Base-by-base conservation (phyloP, 1,284 basidiomycete genomes). In the Trametes versicolor region DNA sequence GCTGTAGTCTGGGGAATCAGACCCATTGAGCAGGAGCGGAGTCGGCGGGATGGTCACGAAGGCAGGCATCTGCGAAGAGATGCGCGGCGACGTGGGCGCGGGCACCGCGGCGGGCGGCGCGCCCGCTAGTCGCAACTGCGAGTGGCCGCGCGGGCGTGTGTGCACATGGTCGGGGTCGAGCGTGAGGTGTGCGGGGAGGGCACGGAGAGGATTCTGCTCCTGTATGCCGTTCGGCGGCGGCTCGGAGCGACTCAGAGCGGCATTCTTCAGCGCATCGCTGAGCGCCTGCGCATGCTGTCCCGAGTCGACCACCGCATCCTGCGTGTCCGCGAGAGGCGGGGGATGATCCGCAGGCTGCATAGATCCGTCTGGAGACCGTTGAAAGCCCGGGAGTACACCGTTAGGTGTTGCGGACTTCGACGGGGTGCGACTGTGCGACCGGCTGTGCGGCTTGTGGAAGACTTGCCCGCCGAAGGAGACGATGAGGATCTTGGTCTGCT, bases 401-500 rank as follows among this genome's bases (percentile, higher is more conserved):
- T 12, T 49, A 6, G 48, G 48, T 21, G 13, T 54, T 23, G 27
- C 57, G 4, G 62, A 61, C 41, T 65, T 66, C 23, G 72, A 73
- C 1, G 69, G 60, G 0, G 68, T 64, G 47, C 69, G 73, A 63
- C 71, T 73, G 68, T 73, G 69, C 1, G 70, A 65, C 8, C 74
- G 75, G 62, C 82, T 85, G 17, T 76, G 76, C 4, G 91, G 91
- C 37, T 83, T 83, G 58, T 85, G 85, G 74, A 93, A 89, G 17
- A 88, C 79, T 71, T 93, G 92, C 0, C 92, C 92, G 6, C 92
- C 92, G 72, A 94, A 94, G 1, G 90, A 93, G 13, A 94, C 90
- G 34, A 93, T 79, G 27, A 93, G 80, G 50, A 94, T 85, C 72
- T 85, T 89, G 7, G 85, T 88, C 39, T 70, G 74, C 6, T 72